phyloP scores from a whole-genome alignment of 2,329 filamentous ascomycete genomes.

The Paecilomyces formosus region DNA sequence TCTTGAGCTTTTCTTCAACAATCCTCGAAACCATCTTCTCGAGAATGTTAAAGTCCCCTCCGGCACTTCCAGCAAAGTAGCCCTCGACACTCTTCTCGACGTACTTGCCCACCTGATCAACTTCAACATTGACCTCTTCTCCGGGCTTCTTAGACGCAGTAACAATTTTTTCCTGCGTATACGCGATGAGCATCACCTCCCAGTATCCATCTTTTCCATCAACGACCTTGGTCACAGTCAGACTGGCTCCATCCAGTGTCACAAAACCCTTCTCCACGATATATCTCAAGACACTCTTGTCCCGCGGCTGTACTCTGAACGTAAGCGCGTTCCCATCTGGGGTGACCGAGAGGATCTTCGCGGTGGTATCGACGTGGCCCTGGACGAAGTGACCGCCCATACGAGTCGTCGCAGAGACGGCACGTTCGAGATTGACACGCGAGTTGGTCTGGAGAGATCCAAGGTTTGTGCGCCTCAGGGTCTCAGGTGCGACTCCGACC shows the following conservation, averaged over 20 bases:
- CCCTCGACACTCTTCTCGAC: constrained; percentile 73
- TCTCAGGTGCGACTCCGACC: constrained; percentile 91
- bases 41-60: constrained; percentile 45
- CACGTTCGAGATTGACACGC: constrained; percentile 85
- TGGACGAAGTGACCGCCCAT: constrained; percentile 99
- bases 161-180: constrained; percentile 89
- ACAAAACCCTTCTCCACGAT: constrained; percentile 96
- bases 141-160: constrained; percentile 70
- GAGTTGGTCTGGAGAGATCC: constrained; percentile 60
- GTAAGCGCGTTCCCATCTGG: constrained; percentile 87
- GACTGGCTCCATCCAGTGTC: constrained; percentile 84
- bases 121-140: constrained; percentile 84
- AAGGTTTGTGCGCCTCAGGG: constrained; percentile 91
- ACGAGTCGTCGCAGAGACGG: constrained; percentile 80
- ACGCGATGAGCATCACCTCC: constrained; percentile 96
- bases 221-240: constrained; percentile 83
- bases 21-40: constrained; percentile 68
- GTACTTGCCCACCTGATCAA: constrained; percentile 69
- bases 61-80: constrained; percentile 52
- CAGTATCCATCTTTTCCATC: constrained; percentile 74
- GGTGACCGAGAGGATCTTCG: constrained; percentile 62
- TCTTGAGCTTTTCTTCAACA: constrained; percentile 61
- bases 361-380: constrained; percentile 89
- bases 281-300: constrained; percentile 67
- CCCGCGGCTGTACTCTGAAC: constrained; percentile 69